Conservation (phyloP, 129 eudicot species). For the Silybum marianum region DNA sequence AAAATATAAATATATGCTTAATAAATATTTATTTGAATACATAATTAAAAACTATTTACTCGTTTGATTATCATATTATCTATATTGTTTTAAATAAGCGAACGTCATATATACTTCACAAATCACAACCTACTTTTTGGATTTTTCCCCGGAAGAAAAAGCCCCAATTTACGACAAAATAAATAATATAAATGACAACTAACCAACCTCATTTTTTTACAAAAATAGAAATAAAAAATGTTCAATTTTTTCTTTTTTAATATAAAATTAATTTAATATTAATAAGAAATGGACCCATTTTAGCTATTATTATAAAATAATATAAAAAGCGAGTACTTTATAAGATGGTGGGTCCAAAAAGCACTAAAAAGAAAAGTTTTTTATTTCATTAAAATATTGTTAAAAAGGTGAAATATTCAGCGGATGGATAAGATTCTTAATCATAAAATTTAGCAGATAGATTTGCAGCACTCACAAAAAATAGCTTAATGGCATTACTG, state of each 20-base stretch:
- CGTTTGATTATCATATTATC: background rate
- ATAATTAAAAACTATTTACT: no score
- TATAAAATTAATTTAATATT: background rate
- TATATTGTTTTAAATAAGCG: background rate
- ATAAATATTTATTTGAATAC: no score
- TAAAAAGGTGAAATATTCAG: constrained; percentile 24
- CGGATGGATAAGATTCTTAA: constrained; percentile 44
- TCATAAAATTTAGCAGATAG: constrained; percentile 40
- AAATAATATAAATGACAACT: constrained; percentile 9
- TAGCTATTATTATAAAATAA: constrained; percentile 22
- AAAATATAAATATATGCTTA: no score
- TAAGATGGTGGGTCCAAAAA: constrained; percentile 40
- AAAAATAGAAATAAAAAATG: constrained; percentile 16
- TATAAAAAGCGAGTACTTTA: constrained; percentile 29
- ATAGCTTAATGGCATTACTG: background rate
- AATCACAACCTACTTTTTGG: constrained; percentile 14
- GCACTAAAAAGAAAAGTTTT: constrained; percentile 22
- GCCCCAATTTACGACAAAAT: constrained; percentile 7
- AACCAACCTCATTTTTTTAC: constrained; percentile 15
- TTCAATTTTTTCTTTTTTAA: background rate
- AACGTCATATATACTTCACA: background rate
- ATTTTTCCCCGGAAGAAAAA: background rate
- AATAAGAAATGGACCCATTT: constrained; percentile 4
- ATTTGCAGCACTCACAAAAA: constrained; percentile 36
- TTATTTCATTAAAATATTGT: constrained; percentile 12